Base-by-base conservation (phyloP, 106 monocot species). In the Phalaenopsis equestris region DNA sequence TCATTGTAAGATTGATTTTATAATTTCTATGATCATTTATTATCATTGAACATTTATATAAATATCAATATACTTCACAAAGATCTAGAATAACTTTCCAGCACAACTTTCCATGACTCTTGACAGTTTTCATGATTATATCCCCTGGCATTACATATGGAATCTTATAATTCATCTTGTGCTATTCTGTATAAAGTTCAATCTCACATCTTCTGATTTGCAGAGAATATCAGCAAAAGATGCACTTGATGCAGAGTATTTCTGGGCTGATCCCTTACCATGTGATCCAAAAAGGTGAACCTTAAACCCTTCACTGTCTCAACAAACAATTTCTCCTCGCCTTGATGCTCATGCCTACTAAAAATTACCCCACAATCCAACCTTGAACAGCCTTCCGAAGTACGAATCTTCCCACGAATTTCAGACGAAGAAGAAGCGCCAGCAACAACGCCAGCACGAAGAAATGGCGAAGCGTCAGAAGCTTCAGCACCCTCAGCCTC, bases 371-470 rank as follows among this genome's bases (percentile, higher is more conserved):
- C 52, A 12, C 10, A 12, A 12, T 10, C 14, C 12, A 10, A 52
- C 30, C 30, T 30, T 30, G 30, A 52, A 41, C 81, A 99, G 99
- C 81, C 84, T 99, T 67, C 99, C 99, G 3, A 93, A 91, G 80
- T 99, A 99, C 38, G 99, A 99, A 72, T 91, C 99, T 2, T 99
- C 99, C n/a, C 99, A 99, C 30, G 99, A 99, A 80, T 95, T 94
- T 61, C 99, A 95, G 73, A 99, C 93, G 0, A 95, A 95, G 87
- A 99, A 92, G 79, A 98, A 94, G 76, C 87, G 98, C 15, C 94
- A 98, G 56, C 98, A 98, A 57, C 98, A 98, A 55, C 72, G 92
- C 30, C 94, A 98, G 57, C 92, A 94, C 18, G 99, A 99, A 55
- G 99, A 99, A 64, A 84, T 82, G 23, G 95, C 95, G 8, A 95